These are phyloP conservation scores for Hordeum pubiflorum DNA, from an alignment of 202 grass and related monocot species.

Conservation along the genomic window DNA sequence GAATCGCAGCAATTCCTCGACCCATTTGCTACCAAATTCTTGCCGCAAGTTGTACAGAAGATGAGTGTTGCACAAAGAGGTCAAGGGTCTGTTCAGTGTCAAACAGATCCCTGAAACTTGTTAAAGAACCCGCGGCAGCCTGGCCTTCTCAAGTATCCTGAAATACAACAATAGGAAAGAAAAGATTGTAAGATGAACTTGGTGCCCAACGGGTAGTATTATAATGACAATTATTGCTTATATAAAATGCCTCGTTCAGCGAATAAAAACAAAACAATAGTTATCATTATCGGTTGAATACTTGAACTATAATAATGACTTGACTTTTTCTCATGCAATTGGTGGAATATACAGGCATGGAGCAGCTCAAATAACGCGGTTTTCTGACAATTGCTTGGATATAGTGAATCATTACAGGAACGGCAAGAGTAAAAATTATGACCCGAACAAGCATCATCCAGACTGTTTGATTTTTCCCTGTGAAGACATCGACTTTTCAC, in stretches of 20 bases:
- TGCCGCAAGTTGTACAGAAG: not conserved
- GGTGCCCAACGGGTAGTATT: slow-evolving; percentile 19
- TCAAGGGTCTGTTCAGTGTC: not conserved
- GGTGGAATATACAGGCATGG: not conserved
- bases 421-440: not conserved
- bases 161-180: slow-evolving; percentile 1
- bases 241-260: not conserved
- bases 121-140: not conserved
- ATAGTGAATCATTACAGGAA: not conserved
- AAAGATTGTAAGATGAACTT: slow-evolving; percentile 1
- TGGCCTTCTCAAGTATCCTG: slow-evolving; percentile 18
- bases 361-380: not conserved
- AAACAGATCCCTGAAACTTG: not conserved
- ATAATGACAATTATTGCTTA: slow-evolving; percentile 33
- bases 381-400: slow-evolving; percentile 7
- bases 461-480: too few species aligned
- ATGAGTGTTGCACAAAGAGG: not conserved
- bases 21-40: slow-evolving; percentile 21
- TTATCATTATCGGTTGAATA: not conserved
- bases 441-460: slow-evolving; percentile 6
- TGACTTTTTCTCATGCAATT: not conserved
- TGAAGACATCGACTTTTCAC: not conserved
- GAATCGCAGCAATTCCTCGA: not conserved
- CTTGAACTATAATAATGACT: not conserved
- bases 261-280: slow-evolving; percentile 7